Percentiles rank a stretch among this genome's conserved stretches.
Conservation (phyloP, 2,329 filamentous ascomycete species). For the Aspergillus phoenicis region DNA sequence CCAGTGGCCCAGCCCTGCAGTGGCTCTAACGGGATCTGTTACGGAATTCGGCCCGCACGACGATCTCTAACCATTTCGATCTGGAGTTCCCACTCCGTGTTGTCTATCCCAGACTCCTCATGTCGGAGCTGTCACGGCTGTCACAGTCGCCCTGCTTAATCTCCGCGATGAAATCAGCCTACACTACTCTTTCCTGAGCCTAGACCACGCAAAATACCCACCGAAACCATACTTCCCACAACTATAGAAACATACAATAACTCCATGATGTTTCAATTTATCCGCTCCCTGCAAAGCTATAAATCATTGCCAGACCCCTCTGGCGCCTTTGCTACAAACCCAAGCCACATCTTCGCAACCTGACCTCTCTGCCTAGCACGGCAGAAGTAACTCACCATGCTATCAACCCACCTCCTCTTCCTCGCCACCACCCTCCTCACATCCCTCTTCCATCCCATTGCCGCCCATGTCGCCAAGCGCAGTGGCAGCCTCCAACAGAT, state of each 20-base stretch:
- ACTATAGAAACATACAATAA: neutral
- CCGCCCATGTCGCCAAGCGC: slow-evolving; percentile 7
- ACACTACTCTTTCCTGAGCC: neutral
- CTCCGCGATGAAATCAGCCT: neutral
- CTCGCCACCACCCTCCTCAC: slow-evolving; percentile 6
- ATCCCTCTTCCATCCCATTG: slow-evolving; percentile 7
- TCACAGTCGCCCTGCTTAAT: neutral
- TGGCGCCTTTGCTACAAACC: too few species aligned
- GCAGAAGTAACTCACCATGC: neutral
- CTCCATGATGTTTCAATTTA: neutral
- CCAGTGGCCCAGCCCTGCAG: neutral
- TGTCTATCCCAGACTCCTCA: neutral
- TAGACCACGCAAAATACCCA: neutral
- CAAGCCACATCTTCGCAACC: too few species aligned
- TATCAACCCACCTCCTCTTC: neutral
- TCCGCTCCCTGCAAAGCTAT: neutral
- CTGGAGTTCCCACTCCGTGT: neutral
- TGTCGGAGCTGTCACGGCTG: neutral
- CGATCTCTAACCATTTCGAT: neutral
- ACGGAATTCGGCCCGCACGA: slow-evolving; percentile 6
- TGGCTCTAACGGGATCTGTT: slow-evolving; percentile 6
- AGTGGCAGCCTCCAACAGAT: slow-evolving; percentile 32
- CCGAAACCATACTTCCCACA: neutral
- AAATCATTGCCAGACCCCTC: neutral
- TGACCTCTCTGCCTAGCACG: too few species aligned